Base-by-base conservation (phyloP, 129 eudicot species). In the Flaveria robusta region DNA sequence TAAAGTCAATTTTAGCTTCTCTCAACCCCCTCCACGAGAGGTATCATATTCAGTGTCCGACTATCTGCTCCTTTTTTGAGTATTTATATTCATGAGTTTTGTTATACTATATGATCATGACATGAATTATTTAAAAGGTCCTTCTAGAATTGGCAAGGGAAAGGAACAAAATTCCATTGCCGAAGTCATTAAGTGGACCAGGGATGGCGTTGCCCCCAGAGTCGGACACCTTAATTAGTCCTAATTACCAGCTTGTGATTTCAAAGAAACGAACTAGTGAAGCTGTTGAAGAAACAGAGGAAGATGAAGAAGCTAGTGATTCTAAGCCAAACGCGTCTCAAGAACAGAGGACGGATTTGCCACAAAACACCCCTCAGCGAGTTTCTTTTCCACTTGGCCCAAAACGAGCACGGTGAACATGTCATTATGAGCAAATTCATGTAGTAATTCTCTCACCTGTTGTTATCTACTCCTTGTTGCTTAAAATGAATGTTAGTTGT, bases 1-100 rank as follows among this genome's bases (percentile, higher is more conserved):
- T 8, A 91, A 88, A 87, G 88, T 88, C 82, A 91, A 91, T 70
- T 88, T 84, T 80, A 93, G 96, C 90, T 93, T 93, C 86, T 88
- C 97, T 6, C 96, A 93, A 84, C 98, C 98, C 74, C 98, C 96
- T 47, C 96, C 97, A 1, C 88, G 96, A 56, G 98, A 90, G 97
- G 98, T 93, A 90, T 55, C 9, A 29, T 76, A 13, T 15, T 55
- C 34, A 29, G 13, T 13, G 12, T 34, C 39, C 39, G 3, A 34
- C 39, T 34, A 34, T 71, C 5, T 58, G 26, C 41, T 56, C 9
- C 39, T 56, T 23, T 15, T 39, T 58, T 23, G 52, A 72, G 13
- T 31, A 7, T 20, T 31, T 24, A 7, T 29, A 4, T 26, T 5
- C 24, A 50, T 50, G 16, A 34, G 27, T 46, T 26, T 43, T 64